Evolutionary conservation across 306 rosid genomes (phyloP).

Genomic region (Fragaria vesca): DNA sequence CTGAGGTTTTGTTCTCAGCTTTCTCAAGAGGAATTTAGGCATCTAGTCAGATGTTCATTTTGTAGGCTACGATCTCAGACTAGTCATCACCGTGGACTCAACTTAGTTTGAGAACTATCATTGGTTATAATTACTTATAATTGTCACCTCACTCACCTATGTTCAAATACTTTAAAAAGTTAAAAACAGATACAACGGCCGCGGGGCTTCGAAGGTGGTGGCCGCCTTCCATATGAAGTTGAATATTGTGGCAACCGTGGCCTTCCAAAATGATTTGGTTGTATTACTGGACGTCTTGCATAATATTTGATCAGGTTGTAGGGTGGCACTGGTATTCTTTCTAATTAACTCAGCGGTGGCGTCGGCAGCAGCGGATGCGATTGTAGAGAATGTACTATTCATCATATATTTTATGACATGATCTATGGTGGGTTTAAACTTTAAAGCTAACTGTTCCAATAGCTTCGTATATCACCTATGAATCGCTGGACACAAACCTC

Average conservation of each 20-base stretch:
- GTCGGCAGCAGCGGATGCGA: too few relatives aligned
- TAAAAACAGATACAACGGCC: neutral
- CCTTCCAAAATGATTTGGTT: neutral
- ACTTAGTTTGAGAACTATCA: constrained; percentile 13
- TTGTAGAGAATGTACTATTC: too few relatives aligned
- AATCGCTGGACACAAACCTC: too few relatives aligned
- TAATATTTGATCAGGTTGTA: too few relatives aligned
- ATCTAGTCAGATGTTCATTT: constrained; percentile 29
- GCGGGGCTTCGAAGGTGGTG: too few relatives aligned
- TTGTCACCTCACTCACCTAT: neutral
- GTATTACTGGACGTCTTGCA: neutral
- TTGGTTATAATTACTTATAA: neutral
- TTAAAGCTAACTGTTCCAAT: neutral
- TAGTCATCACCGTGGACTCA: constrained; percentile 21
- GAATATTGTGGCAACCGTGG: neutral
- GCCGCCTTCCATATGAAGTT: neutral
- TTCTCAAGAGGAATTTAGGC: constrained; percentile 41
- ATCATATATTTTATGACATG: too few relatives aligned
- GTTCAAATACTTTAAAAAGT: neutral
- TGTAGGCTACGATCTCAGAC: constrained; percentile 32
- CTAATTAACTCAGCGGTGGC: too few relatives aligned
- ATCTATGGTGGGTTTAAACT: neutral
- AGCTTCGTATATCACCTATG: neutral
- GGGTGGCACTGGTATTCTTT: neutral
- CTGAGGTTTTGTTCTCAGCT: constrained; percentile 19